Evolutionary conservation across 148 eudicot genomes (phyloP).

Genomic region (Arctostaphylos glauca): DNA sequence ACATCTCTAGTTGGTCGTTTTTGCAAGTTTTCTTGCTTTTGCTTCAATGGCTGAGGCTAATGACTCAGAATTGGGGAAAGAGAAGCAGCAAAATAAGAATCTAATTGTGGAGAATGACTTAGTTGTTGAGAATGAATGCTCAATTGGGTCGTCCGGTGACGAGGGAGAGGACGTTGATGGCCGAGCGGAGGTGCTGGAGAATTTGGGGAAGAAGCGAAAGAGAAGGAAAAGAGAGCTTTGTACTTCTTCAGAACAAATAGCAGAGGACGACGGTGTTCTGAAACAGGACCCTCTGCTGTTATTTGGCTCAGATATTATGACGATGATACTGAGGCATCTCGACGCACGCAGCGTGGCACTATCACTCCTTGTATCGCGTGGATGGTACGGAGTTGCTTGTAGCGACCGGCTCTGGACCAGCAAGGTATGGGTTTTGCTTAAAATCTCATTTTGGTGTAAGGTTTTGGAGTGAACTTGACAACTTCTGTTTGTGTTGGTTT

Average conservation of each 20-base stretch:
- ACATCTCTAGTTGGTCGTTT: not conserved
- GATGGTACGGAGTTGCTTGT: slow-evolving; percentile 64
- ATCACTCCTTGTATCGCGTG: slow-evolving; percentile 53
- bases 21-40: not conserved
- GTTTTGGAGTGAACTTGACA: not conserved
- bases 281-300: slow-evolving; percentile 43
- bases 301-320: slow-evolving; percentile 55
- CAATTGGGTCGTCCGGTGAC: not conserved
- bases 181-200: not conserved
- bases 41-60: slow-evolving; percentile 10
- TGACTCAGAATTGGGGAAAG: not conserved
- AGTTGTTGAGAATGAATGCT: not conserved
- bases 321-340: slow-evolving; percentile 35
- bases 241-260: not conserved
- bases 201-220: not conserved
- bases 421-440: slow-evolving; percentile 35
- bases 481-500: not conserved
- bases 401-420: slow-evolving; percentile 58
- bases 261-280: not conserved
- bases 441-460: not conserved
- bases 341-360: slow-evolving; percentile 67
- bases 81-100: slow-evolving; percentile 5
- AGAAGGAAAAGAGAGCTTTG: not conserved
- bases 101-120: not conserved
- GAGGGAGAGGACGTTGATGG: not conserved